Evolutionary conservation across 306 rosid genomes (phyloP).

Genomic region (Spatholobus suberectus): DNA sequence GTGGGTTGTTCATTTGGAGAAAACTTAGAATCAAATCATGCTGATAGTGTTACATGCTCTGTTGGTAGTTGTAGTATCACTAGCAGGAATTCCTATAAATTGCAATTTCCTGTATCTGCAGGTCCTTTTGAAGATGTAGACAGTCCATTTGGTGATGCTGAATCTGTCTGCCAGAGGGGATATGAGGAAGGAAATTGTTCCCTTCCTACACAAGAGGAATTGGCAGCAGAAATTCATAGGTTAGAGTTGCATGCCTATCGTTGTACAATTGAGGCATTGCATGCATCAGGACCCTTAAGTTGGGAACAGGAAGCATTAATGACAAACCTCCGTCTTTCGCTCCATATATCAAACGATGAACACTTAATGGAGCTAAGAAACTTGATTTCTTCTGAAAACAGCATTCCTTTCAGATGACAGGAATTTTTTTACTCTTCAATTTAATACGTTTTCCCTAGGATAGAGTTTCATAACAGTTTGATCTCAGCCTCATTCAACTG

Average conservation of each 20-base stretch:
- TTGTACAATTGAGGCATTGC: slow-evolving; percentile 90
- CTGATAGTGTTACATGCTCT: slow-evolving; percentile 65
- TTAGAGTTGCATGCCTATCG: slow-evolving; percentile 98
- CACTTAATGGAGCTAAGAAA: slow-evolving; percentile 89
- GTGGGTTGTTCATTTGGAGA: slow-evolving; percentile 57
- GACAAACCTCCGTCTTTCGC: slow-evolving; percentile 94
- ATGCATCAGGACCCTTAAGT: slow-evolving; percentile 96
- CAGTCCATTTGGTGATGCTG: slow-evolving; percentile 64
- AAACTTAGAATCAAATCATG: slow-evolving; percentile 56
- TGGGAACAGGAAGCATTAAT: slow-evolving; percentile 96
- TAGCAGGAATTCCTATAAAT: slow-evolving; percentile 54
- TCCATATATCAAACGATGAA: slow-evolving; percentile 95
- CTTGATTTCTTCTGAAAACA: slow-evolving; percentile 75
- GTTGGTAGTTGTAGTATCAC: slow-evolving; percentile 90
- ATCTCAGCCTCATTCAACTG: slow-evolving; percentile 59
- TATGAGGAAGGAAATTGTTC: slow-evolving; percentile 55
- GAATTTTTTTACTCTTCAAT: slow-evolving; percentile 34
- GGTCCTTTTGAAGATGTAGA: slow-evolving; percentile 62
- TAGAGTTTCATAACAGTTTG: slow-evolving; percentile 55
- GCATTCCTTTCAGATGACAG: slow-evolving; percentile 77
- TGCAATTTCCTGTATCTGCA: slow-evolving; percentile 56
- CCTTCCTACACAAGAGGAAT: slow-evolving; percentile 57
- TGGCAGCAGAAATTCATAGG: slow-evolving; percentile 85
- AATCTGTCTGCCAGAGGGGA: slow-evolving; percentile 60
- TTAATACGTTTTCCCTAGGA: slow-evolving; percentile 47